Evolutionary conservation across 768 basidiomycete genomes (phyloP).

Genomic region (Termitomyces sp.): DNA sequence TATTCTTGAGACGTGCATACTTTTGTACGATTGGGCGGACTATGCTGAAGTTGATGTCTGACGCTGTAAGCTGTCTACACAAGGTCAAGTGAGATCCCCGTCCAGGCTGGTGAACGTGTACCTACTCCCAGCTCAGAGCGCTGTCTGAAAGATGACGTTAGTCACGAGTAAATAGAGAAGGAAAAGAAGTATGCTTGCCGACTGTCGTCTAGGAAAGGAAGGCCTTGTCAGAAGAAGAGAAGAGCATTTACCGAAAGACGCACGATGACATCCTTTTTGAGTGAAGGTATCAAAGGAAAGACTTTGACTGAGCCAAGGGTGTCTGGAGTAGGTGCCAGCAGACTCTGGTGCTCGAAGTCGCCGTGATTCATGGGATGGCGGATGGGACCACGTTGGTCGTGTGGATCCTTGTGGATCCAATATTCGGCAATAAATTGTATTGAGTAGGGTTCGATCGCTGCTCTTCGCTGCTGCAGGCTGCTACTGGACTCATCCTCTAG

Average conservation of each 20-base stretch:
- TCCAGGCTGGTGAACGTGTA: slow-evolving; percentile 14
- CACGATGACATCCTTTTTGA: slow-evolving; percentile 70
- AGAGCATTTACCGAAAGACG: slow-evolving; percentile 22
- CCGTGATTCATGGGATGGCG: slow-evolving; percentile 15
- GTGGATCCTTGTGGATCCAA: background rate
- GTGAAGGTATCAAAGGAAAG: slow-evolving; percentile 73
- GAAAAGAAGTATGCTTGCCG: slow-evolving; percentile 25
- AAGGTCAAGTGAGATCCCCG: slow-evolving; percentile 1
- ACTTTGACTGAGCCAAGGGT: slow-evolving; percentile 63
- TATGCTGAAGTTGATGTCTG: slow-evolving; percentile 79
- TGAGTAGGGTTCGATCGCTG: background rate
- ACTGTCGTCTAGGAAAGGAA: slow-evolving; percentile 39
- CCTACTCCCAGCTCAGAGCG: slow-evolving; percentile 78
- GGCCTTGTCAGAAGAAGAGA: slow-evolving; percentile 13
- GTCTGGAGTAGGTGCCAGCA: slow-evolving; percentile 56
- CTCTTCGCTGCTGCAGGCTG: too few relatives aligned
- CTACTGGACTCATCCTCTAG: background rate
- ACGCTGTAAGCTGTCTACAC: slow-evolving; percentile 72
- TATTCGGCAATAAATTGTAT: background rate
- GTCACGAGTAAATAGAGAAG: slow-evolving; percentile 11
- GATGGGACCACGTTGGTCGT: background rate
- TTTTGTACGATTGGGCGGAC: slow-evolving; percentile 76
- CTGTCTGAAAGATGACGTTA: slow-evolving; percentile 43
- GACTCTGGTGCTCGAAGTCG: slow-evolving; percentile 41
- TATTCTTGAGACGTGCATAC: slow-evolving; percentile 74